Evolutionary conservation across 2,329 filamentous ascomycete genomes (phyloP), one percentile per base, ranked within the genome.

Genomic region (Colletotrichum cordylinicola): DNA sequence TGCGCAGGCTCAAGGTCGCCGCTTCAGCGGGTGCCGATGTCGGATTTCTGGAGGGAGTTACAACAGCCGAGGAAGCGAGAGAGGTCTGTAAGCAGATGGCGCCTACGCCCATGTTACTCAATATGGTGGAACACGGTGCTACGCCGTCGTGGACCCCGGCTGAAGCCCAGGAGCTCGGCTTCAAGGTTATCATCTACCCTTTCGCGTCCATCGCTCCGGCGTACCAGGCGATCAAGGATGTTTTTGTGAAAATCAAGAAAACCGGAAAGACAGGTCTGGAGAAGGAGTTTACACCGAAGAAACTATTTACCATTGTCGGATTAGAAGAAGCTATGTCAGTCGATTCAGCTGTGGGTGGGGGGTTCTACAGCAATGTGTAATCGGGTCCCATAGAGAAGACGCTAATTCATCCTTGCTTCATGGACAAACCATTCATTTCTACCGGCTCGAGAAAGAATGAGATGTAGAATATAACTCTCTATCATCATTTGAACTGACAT

Each of bases 401-500:
- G 43, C 43, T 16, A 8, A 6, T 6, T n/a, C 2, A 21, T 52
- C 10, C 7, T 2, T 13, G 1, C 43, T 52, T 13, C 43, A 13
- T 21, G n/a, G 3, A 52, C 10, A 21, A 10, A 2, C 43, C 6
- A 4, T 8, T 21, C 43, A 52, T 52, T n/a, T 52, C 43, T 48
- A 13, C 10, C 4, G 6, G n/a, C n/a, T 52, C 0, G n/a, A 52
- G 43, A n/a, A 2, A 48, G 1, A 0, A 48, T 13, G 1, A 2
- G 13, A 13, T 2, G 10, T 21, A 52, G 43, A 21, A 52, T 52
- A 12, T 6, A 21, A 52, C 12, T 1, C 21, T 52, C n/a, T 52
- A 8, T 13, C 43, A 48, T 48, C 2, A 21, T 48, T 7, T 0
- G 3, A 52, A 52, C n/a, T n/a, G 21, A 13, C 2, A 52, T 52